Evolutionary conservation across 164 flowering plant genomes (phyloP), one percentile per base, ranked within the genome.

Genomic region (Tetracentron sinense): DNA sequence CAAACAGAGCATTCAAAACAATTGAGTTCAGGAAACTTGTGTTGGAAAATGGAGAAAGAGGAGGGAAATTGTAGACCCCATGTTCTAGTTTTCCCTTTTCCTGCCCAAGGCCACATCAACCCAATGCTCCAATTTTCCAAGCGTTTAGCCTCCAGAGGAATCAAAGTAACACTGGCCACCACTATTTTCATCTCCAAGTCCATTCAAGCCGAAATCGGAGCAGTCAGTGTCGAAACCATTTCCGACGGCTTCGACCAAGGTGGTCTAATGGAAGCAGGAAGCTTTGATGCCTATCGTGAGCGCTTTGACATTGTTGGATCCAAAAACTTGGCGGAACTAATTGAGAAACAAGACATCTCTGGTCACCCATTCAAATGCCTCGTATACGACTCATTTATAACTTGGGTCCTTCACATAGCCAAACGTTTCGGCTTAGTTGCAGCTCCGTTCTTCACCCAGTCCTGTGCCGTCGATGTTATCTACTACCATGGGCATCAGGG

Each of bases 231-330:
- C 42, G 77, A 63, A 48, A 52, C 83, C 30, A 64, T 81, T 12
- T 77, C 82, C 11, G 82, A 81, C 23, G 83, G 82, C 61, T 72
- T 2, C 53, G 80, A 81, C 27, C 56, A 68, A 0, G 75, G 65
- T 19, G 83, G 85, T 8, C 74, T 72, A 51, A 4, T 48, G 0
- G 25, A 66, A 31, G 77, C 81, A 21, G 61, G 51, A 0, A 42
- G 61, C 53, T 55, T 69, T 49, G 44, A 54, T 1, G 56, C 56
- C 19, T 82, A 79, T 31, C 65, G 76, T 3, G 0, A 25, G 12
- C 55, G 68, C 0, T n/a, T 83, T 14, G 52, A 76, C 42, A 38
- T 25, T 0, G 65, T 21, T 0, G 88, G 88, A 25, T 64, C 82
- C 5, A 67, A 51, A 47, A 62, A 79, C n/a, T 70, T 83, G 1